These are phyloP conservation scores for Elaeis oleifera DNA, from an alignment of 202 grass and related monocot genomes.

Conservation along the genomic window DNA sequence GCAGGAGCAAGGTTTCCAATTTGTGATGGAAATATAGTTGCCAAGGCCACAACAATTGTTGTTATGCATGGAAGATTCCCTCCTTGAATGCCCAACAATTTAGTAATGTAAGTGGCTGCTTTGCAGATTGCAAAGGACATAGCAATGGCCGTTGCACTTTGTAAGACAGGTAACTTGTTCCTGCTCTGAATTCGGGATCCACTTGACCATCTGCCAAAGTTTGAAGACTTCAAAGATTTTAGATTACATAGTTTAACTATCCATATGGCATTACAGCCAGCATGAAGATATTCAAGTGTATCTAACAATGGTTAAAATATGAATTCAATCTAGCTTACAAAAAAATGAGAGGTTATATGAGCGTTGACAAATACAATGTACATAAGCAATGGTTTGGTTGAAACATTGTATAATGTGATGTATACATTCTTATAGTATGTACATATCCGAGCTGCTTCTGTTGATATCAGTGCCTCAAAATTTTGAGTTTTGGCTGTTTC, in stretches of 20 bases:
- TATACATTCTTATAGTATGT: too few species aligned
- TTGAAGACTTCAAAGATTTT: neutral
- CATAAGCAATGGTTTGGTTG: too few species aligned
- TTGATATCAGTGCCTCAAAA: too few species aligned
- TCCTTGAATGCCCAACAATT: conserved; percentile 42
- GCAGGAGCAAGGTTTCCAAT: conserved; percentile 42
- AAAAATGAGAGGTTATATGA: too few species aligned
- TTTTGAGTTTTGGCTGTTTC: too few species aligned
- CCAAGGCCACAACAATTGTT: conserved; percentile 55
- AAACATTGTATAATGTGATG: too few species aligned
- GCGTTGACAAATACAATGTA: too few species aligned
- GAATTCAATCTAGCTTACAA: too few species aligned
- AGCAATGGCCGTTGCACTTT: conserved; percentile 43
- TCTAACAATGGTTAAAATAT: neutral
- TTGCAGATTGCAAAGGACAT: conserved; percentile 61
- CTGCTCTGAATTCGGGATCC: conserved; percentile 2
- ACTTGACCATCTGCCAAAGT: conserved; percentile 14
- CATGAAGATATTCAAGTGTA: neutral
- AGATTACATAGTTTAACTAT: neutral
- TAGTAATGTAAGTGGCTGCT: conserved; percentile 33
- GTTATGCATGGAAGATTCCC: conserved; percentile 71
- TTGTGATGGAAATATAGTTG: conserved; percentile 51
- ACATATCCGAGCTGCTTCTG: too few species aligned
- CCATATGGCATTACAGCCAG: neutral
- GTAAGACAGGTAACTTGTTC: conserved; percentile 49